These are phyloP conservation scores for Scutellaria barbata DNA, from an alignment of 257 asterid genomes.

Conservation along the genomic window DNA sequence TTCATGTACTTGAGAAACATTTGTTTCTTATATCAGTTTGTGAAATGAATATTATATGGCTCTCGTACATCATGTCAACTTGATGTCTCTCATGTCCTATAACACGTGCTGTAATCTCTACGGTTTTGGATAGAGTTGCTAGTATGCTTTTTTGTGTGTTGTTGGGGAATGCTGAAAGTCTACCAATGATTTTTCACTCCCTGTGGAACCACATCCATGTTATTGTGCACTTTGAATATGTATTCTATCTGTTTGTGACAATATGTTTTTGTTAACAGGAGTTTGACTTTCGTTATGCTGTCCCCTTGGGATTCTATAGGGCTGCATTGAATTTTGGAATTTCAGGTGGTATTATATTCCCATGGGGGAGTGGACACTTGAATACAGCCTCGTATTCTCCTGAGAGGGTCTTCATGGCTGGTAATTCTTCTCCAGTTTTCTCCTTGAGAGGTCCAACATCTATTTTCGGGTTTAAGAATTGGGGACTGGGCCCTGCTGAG, in stretches of 20 bases:
- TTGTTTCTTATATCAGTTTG: background rate
- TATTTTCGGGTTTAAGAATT: constrained; percentile 76
- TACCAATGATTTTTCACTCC: constrained; percentile 13
- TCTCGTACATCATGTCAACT: background rate
- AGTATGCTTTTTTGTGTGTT: constrained; percentile 7
- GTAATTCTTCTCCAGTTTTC: constrained; percentile 75
- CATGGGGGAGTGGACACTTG: constrained; percentile 79
- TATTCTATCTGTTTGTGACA: constrained; percentile 25
- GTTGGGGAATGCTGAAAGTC: constrained; percentile 16
- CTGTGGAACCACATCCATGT: background rate
- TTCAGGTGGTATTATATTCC: constrained; percentile 73
- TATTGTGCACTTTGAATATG: background rate
- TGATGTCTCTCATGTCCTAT: background rate
- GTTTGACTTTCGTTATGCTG: constrained; percentile 79
- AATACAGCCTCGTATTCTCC: constrained; percentile 60
- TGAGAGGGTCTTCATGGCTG: constrained; percentile 87
- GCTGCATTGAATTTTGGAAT: constrained; percentile 82
- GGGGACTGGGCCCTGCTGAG: constrained; percentile 89
- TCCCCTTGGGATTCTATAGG: constrained; percentile 80
- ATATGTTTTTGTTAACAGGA: constrained; percentile 53
- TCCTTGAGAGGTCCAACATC: constrained; percentile 84
- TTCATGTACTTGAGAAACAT: background rate
- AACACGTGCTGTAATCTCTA: background rate
- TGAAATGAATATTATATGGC: background rate
- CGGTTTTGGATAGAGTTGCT: background rate